Percentiles rank a stretch among this genome's conserved stretches.
These are phyloP conservation scores for Xylariaceae sp. DNA, from an alignment of 2,329 filamentous ascomycete genomes.

Conservation along the genomic window DNA sequence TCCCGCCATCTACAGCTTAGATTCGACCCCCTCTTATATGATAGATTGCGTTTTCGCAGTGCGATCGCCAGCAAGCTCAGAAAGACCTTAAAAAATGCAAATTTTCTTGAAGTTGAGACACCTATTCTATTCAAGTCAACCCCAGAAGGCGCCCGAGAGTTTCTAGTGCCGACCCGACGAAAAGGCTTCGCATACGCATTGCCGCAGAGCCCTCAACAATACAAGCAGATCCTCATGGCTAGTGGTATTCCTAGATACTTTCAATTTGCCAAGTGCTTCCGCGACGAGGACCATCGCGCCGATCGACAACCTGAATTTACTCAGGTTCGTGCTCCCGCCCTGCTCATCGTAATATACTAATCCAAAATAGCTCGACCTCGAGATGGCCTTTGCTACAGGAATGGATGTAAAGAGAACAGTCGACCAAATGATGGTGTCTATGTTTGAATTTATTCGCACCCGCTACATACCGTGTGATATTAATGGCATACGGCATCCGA, in stretches of 20 bases:
- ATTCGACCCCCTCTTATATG: conserved; percentile 69
- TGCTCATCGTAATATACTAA: conserved; percentile 15
- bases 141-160: conserved; percentile 92
- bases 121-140: conserved; percentile 97
- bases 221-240: conserved; percentile 97
- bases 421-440: conserved; percentile 56
- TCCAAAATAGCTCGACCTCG: conserved; percentile 76
- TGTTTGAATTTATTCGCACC: conserved; percentile 60
- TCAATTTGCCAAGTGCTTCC: conserved; percentile 93
- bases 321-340: conserved; percentile 61
- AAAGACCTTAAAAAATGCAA: conserved; percentile 55
- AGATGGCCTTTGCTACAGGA: conserved; percentile 84
- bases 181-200: conserved; percentile 84
- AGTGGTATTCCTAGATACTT: conserved; percentile 83
- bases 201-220: conserved; percentile 96
- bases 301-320: conserved; percentile 98
- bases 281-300: conserved; percentile 90
- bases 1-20: conserved; percentile 85
- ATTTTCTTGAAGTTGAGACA: conserved; percentile 80
- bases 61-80: conserved; percentile 47
- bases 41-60: conserved; percentile 74
- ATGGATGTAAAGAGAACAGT: conserved; percentile 68
- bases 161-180: conserved; percentile 84
- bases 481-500: conserved; percentile 35
- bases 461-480: conserved; percentile 44